These are phyloP conservation scores for Myrmaecium sp. DNA, from an alignment of 2,329 filamentous ascomycete genomes.

Conservation along the genomic window DNA sequence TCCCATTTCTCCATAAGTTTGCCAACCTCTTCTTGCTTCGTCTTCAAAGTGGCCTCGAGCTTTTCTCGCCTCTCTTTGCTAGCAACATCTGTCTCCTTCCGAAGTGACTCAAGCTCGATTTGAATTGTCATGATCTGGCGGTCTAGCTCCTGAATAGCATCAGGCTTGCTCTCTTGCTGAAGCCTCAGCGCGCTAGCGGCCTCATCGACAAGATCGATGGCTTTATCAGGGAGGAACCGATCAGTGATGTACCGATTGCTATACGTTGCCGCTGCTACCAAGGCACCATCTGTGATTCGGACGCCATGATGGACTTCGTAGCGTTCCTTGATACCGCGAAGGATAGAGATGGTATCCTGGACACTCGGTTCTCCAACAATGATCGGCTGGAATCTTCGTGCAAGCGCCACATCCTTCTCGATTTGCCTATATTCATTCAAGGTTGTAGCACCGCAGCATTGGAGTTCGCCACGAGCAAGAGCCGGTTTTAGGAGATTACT, in stretches of 20 bases:
- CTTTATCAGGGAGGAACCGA: conserved; percentile 89
- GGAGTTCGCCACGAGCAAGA: conserved; percentile 77
- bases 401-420: conserved; percentile 88
- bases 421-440: conserved; percentile 83
- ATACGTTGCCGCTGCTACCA: conserved; percentile 82
- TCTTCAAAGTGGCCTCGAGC: conserved; percentile 59
- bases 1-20: conserved; percentile 74
- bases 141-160: conserved; percentile 81
- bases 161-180: conserved; percentile 93
- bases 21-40: conserved; percentile 60
- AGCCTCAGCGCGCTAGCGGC: conserved; percentile 77
- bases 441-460: conserved; percentile 91
- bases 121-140: conserved; percentile 95
- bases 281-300: conserved; percentile 75
- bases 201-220: conserved; percentile 92
- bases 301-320: conserved; percentile 97
- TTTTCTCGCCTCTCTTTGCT: conserved; percentile 79
- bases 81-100: conserved; percentile 83
- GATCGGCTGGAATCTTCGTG: conserved; percentile 86
- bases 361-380: conserved; percentile 83
- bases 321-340: conserved; percentile 91
- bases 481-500: conserved; percentile 90
- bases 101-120: conserved; percentile 84
- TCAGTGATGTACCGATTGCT: conserved; percentile 96
- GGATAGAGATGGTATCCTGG: conserved; percentile 82